phyloP scores from a whole-genome alignment of 2,329 filamentous ascomycete genomes.

The Zasmidium citrigriseum region DNA sequence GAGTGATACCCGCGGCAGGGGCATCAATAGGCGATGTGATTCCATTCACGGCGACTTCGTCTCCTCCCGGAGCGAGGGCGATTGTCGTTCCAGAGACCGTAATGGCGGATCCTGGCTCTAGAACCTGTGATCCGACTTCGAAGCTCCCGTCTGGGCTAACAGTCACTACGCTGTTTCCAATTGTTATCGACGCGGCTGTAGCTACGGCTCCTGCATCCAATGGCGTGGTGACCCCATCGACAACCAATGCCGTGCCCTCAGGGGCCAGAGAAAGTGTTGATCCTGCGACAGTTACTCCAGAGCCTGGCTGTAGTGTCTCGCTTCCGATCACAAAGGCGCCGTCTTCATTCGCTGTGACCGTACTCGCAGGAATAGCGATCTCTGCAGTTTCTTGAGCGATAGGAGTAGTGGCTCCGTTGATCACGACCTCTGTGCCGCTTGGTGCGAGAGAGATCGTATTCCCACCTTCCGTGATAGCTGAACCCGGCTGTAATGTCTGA shows the following conservation, averaged over 20 bases:
- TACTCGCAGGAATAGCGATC: conserved; percentile 9
- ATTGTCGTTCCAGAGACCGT: background rate
- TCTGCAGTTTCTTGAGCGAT: conserved; percentile 8
- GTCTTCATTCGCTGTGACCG: conserved; percentile 14
- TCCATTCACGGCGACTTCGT: background rate
- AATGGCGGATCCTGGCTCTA: background rate
- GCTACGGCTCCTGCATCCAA: background rate
- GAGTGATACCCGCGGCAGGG: background rate
- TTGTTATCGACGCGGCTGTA: background rate
- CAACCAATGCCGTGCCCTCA: background rate
- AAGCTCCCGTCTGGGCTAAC: background rate
- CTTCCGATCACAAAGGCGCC: background rate
- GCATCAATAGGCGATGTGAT: background rate
- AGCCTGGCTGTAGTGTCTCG: background rate
- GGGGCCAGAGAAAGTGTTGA: background rate
- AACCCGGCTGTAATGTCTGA: conserved; percentile 9
- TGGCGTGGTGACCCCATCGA: background rate
- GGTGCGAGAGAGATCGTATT: conserved; percentile 16
- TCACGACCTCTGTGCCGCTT: conserved; percentile 31
- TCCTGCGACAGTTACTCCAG: background rate
- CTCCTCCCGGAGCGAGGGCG: background rate
- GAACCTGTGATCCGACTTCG: background rate
- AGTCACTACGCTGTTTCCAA: background rate
- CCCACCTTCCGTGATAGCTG: conserved; percentile 6
- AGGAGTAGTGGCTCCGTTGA: conserved; percentile 11